Percentiles rank a stretch among this genome's conserved stretches.
Evolutionary conservation across 768 basidiomycete genomes (phyloP).

Genomic region (Pisolithus orientalis): DNA sequence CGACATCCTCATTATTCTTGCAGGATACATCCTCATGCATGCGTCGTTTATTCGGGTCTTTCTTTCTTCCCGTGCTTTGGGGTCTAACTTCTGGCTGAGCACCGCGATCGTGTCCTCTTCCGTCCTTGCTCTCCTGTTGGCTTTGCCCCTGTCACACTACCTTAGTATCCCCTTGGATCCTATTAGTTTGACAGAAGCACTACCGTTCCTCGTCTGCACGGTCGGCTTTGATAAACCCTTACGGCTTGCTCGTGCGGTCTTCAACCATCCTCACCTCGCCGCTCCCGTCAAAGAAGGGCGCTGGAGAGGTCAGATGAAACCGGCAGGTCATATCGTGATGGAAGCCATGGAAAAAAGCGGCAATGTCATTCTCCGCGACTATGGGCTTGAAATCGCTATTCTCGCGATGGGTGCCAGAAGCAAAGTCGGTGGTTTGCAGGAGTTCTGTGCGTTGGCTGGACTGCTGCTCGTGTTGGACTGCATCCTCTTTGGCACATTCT

Average conservation of each 20-base stretch:
- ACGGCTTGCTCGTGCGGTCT: conserved; percentile 83
- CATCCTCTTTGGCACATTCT: conserved; percentile 82
- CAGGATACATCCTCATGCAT: conserved; percentile 96
- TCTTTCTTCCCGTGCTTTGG: conserved; percentile 80
- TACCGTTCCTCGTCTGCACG: conserved; percentile 96
- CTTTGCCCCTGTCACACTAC: conserved; percentile 70
- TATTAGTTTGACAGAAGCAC: conserved; percentile 87
- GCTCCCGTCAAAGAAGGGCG: conserved; percentile 33
- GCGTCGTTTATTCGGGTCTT: conserved; percentile 89
- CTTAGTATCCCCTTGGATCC: conserved; percentile 88
- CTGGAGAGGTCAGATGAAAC: conserved; percentile 50
- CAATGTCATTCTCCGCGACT: conserved; percentile 84
- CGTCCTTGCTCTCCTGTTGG: conserved; percentile 76
- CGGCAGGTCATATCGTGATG: conserved; percentile 78
- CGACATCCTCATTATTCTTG: conserved; percentile 90
- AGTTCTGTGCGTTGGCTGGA: conserved; percentile 94
- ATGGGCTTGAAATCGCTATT: conserved; percentile 86
- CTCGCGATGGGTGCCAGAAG: conserved; percentile 82
- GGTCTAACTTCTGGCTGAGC: conserved; percentile 62
- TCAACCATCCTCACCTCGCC: conserved; percentile 69
- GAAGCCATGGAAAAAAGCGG: conserved; percentile 79
- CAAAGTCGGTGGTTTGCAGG: conserved; percentile 81
- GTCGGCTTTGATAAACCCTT: conserved; percentile 98
- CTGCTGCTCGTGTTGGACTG: conserved; percentile 85
- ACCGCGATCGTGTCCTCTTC: conserved; percentile 76